Evolutionary conservation across 768 basidiomycete species (phyloP), one percentile per base, ranked within the genome.

Genomic region (Roridomyces roridus): DNA sequence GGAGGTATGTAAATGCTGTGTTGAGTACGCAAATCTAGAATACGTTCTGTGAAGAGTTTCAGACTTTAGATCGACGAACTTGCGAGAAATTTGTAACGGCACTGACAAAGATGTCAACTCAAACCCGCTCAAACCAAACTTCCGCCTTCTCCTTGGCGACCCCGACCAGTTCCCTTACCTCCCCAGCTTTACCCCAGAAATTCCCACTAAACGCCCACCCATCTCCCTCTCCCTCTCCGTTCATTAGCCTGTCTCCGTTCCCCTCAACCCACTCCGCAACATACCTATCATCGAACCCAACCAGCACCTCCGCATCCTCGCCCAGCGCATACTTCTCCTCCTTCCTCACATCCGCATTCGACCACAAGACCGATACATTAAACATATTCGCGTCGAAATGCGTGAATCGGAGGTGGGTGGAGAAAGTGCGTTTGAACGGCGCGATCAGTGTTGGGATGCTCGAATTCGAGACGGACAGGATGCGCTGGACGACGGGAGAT

Each of bases 321-420:
- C 59, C 65, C 17, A 59, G 51, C 51, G 31, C 23, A 21, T 54
- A 64, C n/a, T 72, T 73, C 51, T 74, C 73, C 9, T 51, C 42
- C 37, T 49, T 47, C 6, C 72, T 61, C 11, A 67, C 66, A 21
- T 68, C 72, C 3, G 55, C 65, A 37, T 78, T 79, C 2, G 73
- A 67, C 75, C 75, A 80, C 1, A 73, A 56, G 2, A 74, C 62
- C 3, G 69, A 72, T 8, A 69, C 72, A 44, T 80, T 79, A 68
- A 79, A 79, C 24, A 69, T 26, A 55, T 76, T 72, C 0, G 66
- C 74, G 23, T 61, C 59, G 62, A 74, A 79, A 57, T 79, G 77
- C 17, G 69, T 62, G 2, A 79, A 64, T 15, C 72, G 64, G 12
- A 79, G 62, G 46, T 78, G 73, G 0, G 74, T 74, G 20, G 72